A percentile compares a stretch with the other conserved stretches of the same genome.
phyloP scores from a whole-genome alignment of 2,329 filamentous ascomycete species.

The Fusarium armeniacum region DNA sequence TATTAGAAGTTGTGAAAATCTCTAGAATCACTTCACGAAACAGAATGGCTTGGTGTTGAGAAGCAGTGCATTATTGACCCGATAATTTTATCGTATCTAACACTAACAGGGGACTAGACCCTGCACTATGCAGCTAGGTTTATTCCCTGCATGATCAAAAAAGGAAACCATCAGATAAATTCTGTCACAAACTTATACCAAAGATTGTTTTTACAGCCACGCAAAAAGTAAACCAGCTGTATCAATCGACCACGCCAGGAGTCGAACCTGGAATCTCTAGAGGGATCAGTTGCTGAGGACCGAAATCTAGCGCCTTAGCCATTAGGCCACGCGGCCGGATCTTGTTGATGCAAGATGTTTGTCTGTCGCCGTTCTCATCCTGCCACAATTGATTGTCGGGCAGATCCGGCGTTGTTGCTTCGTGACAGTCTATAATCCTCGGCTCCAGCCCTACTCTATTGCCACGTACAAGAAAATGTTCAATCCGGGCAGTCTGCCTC shows the following conservation, averaged over 20 bases:
- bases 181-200: background rate
- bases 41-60: background rate
- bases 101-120: background rate
- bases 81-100: background rate
- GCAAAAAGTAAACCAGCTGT: constrained; percentile 14
- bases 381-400: background rate
- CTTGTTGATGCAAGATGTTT: background rate
- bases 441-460: background rate
- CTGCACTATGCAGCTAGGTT: background rate
- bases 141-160: background rate
- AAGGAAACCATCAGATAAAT: background rate
- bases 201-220: background rate
- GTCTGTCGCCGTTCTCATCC: background rate
- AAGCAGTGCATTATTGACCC: background rate
- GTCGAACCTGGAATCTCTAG: constrained; percentile 41
- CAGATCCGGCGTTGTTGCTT: background rate
- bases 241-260: constrained; percentile 34
- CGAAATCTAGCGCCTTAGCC: constrained; percentile 40
- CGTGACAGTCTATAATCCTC: background rate
- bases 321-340: constrained; percentile 37
- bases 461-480: background rate
- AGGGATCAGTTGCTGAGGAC: constrained; percentile 14
- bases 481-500: background rate
- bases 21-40: background rate
- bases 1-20: background rate